Percentiles rank a stretch among this genome's conserved stretches.
These are phyloP conservation scores for Cyclostephanos invisitatus DNA, from an alignment of 108 stramenopile genomes.

Conservation along the genomic window DNA sequence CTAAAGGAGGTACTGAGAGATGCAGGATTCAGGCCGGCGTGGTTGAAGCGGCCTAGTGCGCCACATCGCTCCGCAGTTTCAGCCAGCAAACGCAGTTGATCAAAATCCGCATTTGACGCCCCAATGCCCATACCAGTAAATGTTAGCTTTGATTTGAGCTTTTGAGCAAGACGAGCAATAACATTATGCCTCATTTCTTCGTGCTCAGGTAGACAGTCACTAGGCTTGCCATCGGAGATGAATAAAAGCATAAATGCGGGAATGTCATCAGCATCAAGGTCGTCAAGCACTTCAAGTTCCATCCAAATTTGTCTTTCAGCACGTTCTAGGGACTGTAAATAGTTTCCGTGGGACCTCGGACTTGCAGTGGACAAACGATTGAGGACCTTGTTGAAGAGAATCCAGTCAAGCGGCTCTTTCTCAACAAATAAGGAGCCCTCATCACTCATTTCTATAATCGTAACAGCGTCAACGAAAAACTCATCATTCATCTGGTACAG, in stretches of 20 bases:
- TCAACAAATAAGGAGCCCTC: constrained; percentile 35
- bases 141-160: constrained; percentile 35
- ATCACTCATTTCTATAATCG: constrained; percentile 59
- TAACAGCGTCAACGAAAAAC: constrained; percentile 52
- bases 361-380: constrained; percentile 31
- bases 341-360: constrained; percentile 44
- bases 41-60: constrained; percentile 31
- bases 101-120: constrained; percentile 25
- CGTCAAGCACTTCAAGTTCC: constrained; percentile 18
- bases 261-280: constrained; percentile 41
- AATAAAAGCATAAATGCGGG: constrained; percentile 40
- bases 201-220: constrained; percentile 23
- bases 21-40: constrained; percentile 47
- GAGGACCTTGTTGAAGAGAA: constrained; percentile 45
- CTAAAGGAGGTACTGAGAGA: constrained; percentile 33
- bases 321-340: constrained; percentile 22
- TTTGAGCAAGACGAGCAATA: constrained; percentile 21
- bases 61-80: constrained; percentile 21
- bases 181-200: constrained; percentile 15
- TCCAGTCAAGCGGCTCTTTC: constrained; percentile 61
- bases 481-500: constrained; percentile 52
- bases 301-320: constrained; percentile 25
- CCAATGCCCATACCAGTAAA: constrained; percentile 49
- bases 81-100: constrained; percentile 25
- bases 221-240: constrained; percentile 42